A percentile compares a stretch with the other conserved stretches of the same genome.
These are phyloP conservation scores for Hippophae tibetana DNA, from an alignment of 306 rosid species.

Conservation along the genomic window DNA sequence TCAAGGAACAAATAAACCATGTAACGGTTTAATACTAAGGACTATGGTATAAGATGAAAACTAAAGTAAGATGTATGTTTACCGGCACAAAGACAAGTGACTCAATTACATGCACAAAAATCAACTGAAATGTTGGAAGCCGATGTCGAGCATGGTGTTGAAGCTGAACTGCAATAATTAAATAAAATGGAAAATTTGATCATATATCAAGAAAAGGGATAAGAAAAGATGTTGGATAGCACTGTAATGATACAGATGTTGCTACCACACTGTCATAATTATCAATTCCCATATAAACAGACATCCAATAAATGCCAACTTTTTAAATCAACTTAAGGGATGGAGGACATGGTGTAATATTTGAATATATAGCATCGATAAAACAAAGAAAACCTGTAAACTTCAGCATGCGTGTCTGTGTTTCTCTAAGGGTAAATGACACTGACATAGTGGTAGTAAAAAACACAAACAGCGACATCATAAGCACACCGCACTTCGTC, in stretches of 20 bases:
- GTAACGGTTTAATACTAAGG: not conserved
- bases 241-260: slow-evolving; percentile 5
- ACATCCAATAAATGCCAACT: slow-evolving; percentile 9
- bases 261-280: slow-evolving; percentile 15
- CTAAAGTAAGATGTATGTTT: slow-evolving; percentile 22
- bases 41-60: not conserved
- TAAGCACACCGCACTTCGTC: slow-evolving; percentile 95
- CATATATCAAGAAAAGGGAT: slow-evolving; percentile 15
- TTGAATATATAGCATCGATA: not conserved
- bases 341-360: not conserved
- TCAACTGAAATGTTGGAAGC: slow-evolving; percentile 94
- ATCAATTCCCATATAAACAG: slow-evolving; percentile 7
- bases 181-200: slow-evolving; percentile 18
- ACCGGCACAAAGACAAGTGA: slow-evolving; percentile 98
- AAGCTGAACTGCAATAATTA: slow-evolving; percentile 87
- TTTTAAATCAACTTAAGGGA: slow-evolving; percentile 2
- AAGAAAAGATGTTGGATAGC: slow-evolving; percentile 16
- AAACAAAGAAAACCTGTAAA: slow-evolving; percentile 63
- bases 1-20: slow-evolving; percentile 4
- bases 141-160: slow-evolving; percentile 97
- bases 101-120: slow-evolving; percentile 96
- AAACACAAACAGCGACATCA: slow-evolving; percentile 97
- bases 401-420: slow-evolving; percentile 99
- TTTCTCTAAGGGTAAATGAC: slow-evolving; percentile 95
- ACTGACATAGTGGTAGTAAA: slow-evolving; percentile 98